Percentiles rank a stretch among this genome's conserved stretches.
These are phyloP conservation scores for Fomitopsis betulina DNA, from an alignment of 1,284 basidiomycete species.

Conservation along the genomic window DNA sequence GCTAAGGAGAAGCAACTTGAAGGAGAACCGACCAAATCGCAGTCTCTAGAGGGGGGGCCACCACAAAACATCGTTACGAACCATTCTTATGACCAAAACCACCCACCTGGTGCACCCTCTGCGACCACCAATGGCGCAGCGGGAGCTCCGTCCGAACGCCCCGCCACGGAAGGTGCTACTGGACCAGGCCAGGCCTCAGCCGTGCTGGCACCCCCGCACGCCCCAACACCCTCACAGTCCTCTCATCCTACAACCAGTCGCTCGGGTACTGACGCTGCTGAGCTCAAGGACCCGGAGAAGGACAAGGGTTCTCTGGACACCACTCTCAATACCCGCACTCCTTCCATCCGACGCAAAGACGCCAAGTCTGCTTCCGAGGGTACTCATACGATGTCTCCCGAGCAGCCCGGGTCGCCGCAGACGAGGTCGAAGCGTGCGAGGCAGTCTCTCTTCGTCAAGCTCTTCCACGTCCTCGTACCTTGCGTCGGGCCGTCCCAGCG, in stretches of 20 bases:
- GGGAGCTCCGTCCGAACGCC: constrained; percentile 14
- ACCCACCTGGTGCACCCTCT: not conserved
- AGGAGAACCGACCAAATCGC: constrained; percentile 22
- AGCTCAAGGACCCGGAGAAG: constrained; percentile 29
- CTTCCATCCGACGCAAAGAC: constrained; percentile 31
- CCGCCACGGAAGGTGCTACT: constrained; percentile 12
- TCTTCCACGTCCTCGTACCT: constrained; percentile 45
- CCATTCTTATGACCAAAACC: constrained; percentile 6
- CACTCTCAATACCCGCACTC: constrained; percentile 29
- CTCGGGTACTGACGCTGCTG: constrained; percentile 17
- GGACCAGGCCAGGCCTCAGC: constrained; percentile 26
- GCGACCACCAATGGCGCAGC: constrained; percentile 18
- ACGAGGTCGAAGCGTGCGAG: constrained; percentile 18
- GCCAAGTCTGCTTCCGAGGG: constrained; percentile 33
- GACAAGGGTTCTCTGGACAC: constrained; percentile 42
- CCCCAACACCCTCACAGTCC: constrained; percentile 1
- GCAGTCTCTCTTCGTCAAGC: constrained; percentile 40
- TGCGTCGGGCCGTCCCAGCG: constrained; percentile 40
- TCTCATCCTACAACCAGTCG: constrained; percentile 14
- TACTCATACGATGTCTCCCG: constrained; percentile 31
- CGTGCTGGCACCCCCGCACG: constrained; percentile 8
- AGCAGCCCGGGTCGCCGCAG: constrained; percentile 17
- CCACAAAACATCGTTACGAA: constrained; percentile 18
- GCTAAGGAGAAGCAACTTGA: constrained; percentile 26
- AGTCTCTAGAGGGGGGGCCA: constrained; percentile 22